These are phyloP conservation scores for Botrytis byssoidea DNA, from an alignment of 2,329 filamentous ascomycete genomes.

Conservation along the genomic window DNA sequence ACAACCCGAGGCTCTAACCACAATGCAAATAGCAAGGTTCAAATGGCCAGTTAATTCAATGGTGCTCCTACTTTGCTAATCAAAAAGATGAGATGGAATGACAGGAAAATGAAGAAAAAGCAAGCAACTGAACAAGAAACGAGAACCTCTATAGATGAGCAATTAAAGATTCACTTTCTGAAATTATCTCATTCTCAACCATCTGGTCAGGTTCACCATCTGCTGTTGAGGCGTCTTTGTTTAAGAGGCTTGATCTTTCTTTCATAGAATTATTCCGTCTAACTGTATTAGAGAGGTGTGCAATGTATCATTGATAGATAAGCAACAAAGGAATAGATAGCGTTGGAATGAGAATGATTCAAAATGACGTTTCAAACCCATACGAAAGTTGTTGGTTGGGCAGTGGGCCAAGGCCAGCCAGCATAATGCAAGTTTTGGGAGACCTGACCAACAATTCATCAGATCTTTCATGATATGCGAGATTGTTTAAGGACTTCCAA, in stretches of 20 bases:
- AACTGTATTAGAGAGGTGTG: neutral
- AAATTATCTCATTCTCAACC: neutral
- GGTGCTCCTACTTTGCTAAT: neutral
- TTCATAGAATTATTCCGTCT: neutral
- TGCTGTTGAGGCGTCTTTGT: neutral
- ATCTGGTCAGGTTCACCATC: neutral
- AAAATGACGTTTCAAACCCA: neutral
- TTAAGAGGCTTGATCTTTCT: neutral
- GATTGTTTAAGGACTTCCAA: neutral
- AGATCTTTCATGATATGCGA: neutral
- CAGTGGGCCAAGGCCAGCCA: neutral
- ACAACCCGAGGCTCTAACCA: neutral
- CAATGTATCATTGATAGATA: neutral
- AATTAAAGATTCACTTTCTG: neutral
- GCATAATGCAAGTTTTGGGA: neutral
- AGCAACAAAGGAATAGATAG: neutral
- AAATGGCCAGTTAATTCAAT: neutral
- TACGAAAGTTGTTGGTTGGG: neutral
- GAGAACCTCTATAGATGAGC: neutral
- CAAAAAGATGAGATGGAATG: neutral
- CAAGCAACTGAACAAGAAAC: neutral
- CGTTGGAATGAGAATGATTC: neutral
- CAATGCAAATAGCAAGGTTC: neutral
- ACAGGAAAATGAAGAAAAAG: neutral
- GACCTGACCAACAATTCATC: neutral